phyloP scores from a whole-genome alignment of 768 basidiomycete genomes.

The Naganishia kalamii region DNA sequence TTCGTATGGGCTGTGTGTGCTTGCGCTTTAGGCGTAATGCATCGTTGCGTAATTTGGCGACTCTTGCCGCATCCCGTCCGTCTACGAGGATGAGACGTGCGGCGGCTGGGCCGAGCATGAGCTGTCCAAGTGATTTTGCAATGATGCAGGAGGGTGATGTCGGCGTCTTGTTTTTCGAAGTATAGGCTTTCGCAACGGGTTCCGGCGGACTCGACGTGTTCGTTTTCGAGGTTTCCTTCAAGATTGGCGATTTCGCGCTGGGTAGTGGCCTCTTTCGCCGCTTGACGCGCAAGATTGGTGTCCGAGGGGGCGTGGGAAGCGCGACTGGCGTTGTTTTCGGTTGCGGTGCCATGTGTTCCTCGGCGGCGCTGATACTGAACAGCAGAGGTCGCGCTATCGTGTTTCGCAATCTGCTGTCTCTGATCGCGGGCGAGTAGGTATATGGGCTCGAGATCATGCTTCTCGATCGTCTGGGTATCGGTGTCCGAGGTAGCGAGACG shows the following conservation, averaged over 20 bases:
- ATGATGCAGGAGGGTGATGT: background rate
- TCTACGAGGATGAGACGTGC: conserved; percentile 4
- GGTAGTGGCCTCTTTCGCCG: background rate
- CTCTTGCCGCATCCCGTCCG: background rate
- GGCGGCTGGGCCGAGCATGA: background rate
- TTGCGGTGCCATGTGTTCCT: background rate
- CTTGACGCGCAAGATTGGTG: conserved; percentile 2
- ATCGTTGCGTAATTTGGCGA: background rate
- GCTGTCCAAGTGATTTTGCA: background rate
- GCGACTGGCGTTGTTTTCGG: background rate
- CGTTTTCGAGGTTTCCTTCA: background rate
- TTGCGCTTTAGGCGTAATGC: background rate
- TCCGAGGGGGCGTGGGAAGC: background rate
- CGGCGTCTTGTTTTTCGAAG: no score
- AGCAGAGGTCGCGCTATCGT: background rate
- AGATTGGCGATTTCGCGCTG: background rate
- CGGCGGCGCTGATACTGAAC: background rate
- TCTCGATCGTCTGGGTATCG: background rate
- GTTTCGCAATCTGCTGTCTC: background rate
- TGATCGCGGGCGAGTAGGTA: background rate
- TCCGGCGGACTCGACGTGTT: background rate
- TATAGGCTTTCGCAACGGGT: no score
- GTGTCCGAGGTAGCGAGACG: background rate
- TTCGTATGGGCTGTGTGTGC: background rate
- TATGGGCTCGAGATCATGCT: conserved; percentile 3